Evolutionary conservation across 129 eudicot species (phyloP), one percentile per base, ranked within the genome.

Genomic region (Scalesia atractyloides): DNA sequence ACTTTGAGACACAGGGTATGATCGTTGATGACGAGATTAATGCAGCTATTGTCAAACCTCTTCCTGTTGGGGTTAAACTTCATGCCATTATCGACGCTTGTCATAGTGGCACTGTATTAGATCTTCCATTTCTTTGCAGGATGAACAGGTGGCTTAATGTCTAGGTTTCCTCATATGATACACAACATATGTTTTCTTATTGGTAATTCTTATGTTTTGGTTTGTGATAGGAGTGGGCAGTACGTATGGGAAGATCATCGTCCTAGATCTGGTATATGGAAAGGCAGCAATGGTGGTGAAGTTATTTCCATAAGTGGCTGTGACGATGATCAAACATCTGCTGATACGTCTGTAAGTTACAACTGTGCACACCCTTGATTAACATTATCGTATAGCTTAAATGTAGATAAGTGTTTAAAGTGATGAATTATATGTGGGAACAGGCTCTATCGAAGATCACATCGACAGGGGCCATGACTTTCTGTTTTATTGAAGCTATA

Each of bases 81-180:
- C 96, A 88, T 74, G 91, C 91, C 1, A 83, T 88, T 22, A 64
- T 88, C 50, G 96, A 88, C 75, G 80, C 96, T 39, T 88, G 89
- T 73, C 85, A 81, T 59, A 86, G 91, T 77, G 96, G 96, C 73
- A 88, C 91, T 8, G 72, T 86, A 44, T 74, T 88, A 15, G 96
- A 88, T 76, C 85, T 88, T 9, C 84, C 96, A 19, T 76, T 61
- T 78, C 76, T 88, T 10, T 83, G 86, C 77, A 76, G 82, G 59
- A 70, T 73, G 73, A 79, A 72, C 69, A 80, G 82, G 96, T 83
- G 5, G 1, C 76, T 65, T 43, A 60, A 57, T 48, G 9, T 18
- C 24, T 26, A 39, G 49, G 63, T 60, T 60, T 26, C 18, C 64
- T 59, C 50, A 5, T 60, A 18, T 66, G 36, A 24, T n/a, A 52